Base-by-base conservation (phyloP, 2,329 filamentous ascomycete genomes). In the Fusarium anguioides region DNA sequence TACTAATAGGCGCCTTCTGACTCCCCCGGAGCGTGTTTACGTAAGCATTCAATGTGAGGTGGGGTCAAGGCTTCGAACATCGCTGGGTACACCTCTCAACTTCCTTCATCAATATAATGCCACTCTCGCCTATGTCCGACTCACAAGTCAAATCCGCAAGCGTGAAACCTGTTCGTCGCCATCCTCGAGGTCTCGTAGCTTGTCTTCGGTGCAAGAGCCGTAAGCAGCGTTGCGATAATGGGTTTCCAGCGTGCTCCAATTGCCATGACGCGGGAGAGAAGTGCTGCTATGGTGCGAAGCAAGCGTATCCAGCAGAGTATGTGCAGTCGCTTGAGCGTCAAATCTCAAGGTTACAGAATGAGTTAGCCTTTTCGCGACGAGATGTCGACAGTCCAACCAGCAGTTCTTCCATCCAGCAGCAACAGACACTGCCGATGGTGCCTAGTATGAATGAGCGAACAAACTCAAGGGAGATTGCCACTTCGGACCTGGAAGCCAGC, bases 131-230 rank as follows among this genome's bases (percentile, higher is more conserved):
- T 20, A 56, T 56, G 53, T 56, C 52, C 5, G n/a, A 52, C 6
- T 23, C 46, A 49, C 51, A 26, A 27, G 8, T 27, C 5, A 21
- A 24, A 14, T 24, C 27, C 0, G 4, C 15, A 15, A 35, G 36
- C 14, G 6, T 12, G 4, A 56, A 18, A 20, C 6, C 47, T 24
- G 2, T 5, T 29, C 53, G 53, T n/a, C 47, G 47, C 18, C 53
- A n/a, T 3, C 29, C 47, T n/a, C 47, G 47, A 42, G 53, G 53
- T 7, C 53, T 56, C 2, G 53, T 23, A 5, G 37, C 47, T 7
- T 56, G 53, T n/a, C 47, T n/a, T 15, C 47, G 47, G 1, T 56
- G 53, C 6, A 53, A 56, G 37, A 56, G 18, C 17, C 53, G 53
- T 1, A 56, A 56, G 6, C 37, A 57, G 37, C 37, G 53, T 17